These are phyloP conservation scores for Echinosophora koreensis DNA, from an alignment of 306 rosid genomes.

Conservation along the genomic window DNA sequence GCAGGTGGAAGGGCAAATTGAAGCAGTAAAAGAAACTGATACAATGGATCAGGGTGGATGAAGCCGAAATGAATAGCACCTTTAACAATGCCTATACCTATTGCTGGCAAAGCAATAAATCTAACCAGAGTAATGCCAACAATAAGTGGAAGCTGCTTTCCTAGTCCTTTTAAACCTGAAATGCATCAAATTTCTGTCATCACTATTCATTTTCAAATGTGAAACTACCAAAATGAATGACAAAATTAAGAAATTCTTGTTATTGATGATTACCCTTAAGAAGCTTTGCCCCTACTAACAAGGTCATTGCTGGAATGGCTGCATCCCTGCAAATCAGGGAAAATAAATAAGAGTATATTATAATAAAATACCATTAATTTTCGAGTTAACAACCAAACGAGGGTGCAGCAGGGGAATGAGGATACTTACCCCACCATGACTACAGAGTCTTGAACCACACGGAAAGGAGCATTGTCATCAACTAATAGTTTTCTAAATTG, in stretches of 20 bases:
- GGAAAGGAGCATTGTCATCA: conserved; percentile 48
- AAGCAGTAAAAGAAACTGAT: conserved; percentile 50
- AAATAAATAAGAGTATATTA: not conserved
- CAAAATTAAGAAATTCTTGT: not conserved
- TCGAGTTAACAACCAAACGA: not conserved
- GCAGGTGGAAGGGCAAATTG: conserved; percentile 53
- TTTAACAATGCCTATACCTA: conserved; percentile 46
- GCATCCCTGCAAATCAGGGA: conserved; percentile 43
- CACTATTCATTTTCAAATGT: not conserved
- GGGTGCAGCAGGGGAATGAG: not conserved
- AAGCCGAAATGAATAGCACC: conserved; percentile 41
- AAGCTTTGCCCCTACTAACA: conserved; percentile 62
- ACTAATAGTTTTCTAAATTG: conserved; percentile 40
- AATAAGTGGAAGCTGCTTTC: conserved; percentile 8
- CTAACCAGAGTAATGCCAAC: conserved; percentile 41
- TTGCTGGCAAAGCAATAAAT: conserved; percentile 40
- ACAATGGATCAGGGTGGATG: conserved; percentile 46
- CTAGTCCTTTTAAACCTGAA: conserved; percentile 42
- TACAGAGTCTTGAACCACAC: conserved; percentile 48
- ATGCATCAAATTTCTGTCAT: not conserved
- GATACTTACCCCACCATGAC: conserved; percentile 56
- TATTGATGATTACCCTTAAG: conserved; percentile 39
- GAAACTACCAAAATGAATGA: not conserved
- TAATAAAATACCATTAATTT: not conserved
- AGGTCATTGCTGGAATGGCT: conserved; percentile 52